Conservation (phyloP, 2,329 filamentous ascomycete genomes). For the Aspergillus texensis region DNA sequence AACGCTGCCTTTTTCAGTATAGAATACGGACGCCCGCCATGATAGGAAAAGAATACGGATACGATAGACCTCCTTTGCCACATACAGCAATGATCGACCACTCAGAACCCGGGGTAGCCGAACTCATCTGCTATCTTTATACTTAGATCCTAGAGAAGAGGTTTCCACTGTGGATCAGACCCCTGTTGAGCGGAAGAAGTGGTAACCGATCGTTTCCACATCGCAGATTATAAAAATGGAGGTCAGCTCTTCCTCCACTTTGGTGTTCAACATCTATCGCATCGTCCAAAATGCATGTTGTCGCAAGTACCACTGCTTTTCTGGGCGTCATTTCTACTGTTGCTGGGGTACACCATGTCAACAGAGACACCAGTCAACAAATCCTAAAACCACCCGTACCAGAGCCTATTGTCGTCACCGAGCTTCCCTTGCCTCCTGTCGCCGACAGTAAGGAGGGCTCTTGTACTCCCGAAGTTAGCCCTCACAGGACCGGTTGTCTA, state of each 20-base stretch:
- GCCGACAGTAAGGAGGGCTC: conserved; percentile 29
- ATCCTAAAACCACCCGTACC: conserved; percentile 15
- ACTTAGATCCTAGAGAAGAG: neutral
- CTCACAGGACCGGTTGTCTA: conserved; percentile 44
- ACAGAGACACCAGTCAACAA: neutral
- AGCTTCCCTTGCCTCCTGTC: conserved; percentile 44
- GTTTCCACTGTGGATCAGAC: neutral
- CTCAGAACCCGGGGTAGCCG: neutral
- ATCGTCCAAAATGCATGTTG: neutral
- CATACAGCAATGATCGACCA: neutral
- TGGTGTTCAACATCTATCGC: neutral
- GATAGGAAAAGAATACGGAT: neutral
- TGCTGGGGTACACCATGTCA: neutral
- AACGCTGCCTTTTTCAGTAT: neutral
- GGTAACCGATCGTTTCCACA: neutral
- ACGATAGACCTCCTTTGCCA: neutral
- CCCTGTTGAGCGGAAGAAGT: neutral
- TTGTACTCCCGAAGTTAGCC: conserved; percentile 39
- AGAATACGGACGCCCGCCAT: neutral
- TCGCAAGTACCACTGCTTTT: neutral
- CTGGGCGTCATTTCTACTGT: neutral
- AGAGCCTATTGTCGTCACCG: conserved; percentile 39
- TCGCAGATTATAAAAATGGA: neutral
- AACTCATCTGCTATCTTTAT: neutral
- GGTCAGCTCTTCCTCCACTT: neutral